Evolutionary conservation across 331 rosid genomes (phyloP), one percentile per base, ranked within the genome.

Genomic region (Telfairia occidentalis): DNA sequence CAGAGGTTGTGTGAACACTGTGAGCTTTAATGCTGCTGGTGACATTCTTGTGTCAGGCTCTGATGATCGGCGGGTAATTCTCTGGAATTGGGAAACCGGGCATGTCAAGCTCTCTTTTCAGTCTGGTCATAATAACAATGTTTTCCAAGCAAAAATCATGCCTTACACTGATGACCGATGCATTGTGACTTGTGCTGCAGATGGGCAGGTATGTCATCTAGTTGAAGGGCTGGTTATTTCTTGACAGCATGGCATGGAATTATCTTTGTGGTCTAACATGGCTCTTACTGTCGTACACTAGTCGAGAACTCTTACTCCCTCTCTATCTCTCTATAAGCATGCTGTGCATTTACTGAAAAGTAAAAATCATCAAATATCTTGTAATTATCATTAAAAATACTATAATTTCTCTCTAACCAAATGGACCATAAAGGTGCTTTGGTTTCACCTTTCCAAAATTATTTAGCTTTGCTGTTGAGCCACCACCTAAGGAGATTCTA

Each of bases 141-240:
- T 90, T 77, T 92, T 92, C 57, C 97, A 92, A 82, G 96, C 97
- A n/a, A 92, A 85, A 77, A 48, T 88, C 78, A 90, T 92, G 92
- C 90, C 97, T 29, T 81, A 81, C 76, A 84, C 92, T 0, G 82
- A 88, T 74, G 96, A 87, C 79, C 89, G 83, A 26, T 82, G 81
- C 85, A 85, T 92, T 30, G 86, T 90, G 58, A 90, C 97, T 49
- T 89, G 92, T 65, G 96, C 90, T 58, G 97, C 96, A 57, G 97
- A 92, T 84, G 97, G 97, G 38, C 90, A 90, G 97, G 97, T 88
- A 78, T 32, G 23, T 72, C 21, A 9, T 81, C 60, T 73, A 30
- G 40, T 32, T 42, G 2, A 58, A 55, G 43, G 2, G 70, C 26
- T 32, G 70, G 5, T 32, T 9, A 32, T 63, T 34, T 53, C 18